Evolutionary conservation across 1,284 basidiomycete genomes (phyloP).

Genomic region (Cystobasidium sp.): DNA sequence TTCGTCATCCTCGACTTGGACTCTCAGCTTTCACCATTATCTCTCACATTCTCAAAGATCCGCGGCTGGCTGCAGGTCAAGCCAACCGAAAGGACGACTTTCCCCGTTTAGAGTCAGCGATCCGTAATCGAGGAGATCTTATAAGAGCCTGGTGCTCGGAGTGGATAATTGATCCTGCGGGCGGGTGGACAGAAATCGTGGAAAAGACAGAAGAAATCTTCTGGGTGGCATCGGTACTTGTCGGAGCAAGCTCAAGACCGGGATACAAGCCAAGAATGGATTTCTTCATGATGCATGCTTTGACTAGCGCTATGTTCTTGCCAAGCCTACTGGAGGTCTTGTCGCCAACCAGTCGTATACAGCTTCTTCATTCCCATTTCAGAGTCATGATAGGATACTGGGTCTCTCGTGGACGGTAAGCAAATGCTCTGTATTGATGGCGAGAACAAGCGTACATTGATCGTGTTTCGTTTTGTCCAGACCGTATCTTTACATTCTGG

Average conservation of each 20-base stretch:
- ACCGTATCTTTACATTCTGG: slow-evolving; percentile 49
- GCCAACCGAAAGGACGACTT: slow-evolving; percentile 47
- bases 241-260: slow-evolving; percentile 49
- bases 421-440: too few relatives aligned
- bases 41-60: slow-evolving; percentile 50
- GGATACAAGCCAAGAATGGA: slow-evolving; percentile 51
- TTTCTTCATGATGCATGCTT: slow-evolving; percentile 53
- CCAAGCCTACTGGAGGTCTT: slow-evolving; percentile 50
- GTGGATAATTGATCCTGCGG: slow-evolving; percentile 50
- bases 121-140: slow-evolving; percentile 34
- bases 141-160: slow-evolving; percentile 50
- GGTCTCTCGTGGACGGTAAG: slow-evolving; percentile 51
- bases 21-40: slow-evolving; percentile 52
- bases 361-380: slow-evolving; percentile 51
- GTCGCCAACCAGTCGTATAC: slow-evolving; percentile 49
- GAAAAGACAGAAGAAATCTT: slow-evolving; percentile 52
- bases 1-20: slow-evolving; percentile 47
- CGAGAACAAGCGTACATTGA: not conserved
- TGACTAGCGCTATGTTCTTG: slow-evolving; percentile 51
- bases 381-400: slow-evolving; percentile 51
- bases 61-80: slow-evolving; percentile 48
- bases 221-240: slow-evolving; percentile 52
- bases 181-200: slow-evolving; percentile 51
- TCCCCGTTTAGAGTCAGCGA: slow-evolving; percentile 45
- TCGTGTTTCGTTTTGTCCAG: slow-evolving; percentile 8